Evolutionary conservation across 2,329 filamentous ascomycete species (phyloP), one percentile per base, ranked within the genome.

Genomic region (Alternaria incomplexa): DNA sequence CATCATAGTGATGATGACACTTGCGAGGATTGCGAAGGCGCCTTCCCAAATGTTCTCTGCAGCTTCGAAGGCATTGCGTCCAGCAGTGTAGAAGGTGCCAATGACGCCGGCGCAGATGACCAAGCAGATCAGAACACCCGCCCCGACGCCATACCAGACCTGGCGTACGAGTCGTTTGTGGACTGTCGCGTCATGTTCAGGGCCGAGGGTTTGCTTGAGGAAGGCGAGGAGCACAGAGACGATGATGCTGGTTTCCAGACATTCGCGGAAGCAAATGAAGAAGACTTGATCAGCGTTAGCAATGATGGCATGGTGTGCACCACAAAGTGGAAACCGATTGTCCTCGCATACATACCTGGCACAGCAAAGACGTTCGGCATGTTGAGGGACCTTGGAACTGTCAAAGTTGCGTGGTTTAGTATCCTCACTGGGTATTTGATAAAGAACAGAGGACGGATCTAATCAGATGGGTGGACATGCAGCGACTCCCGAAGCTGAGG

Each of bases 181-280:
- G 1, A 90, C 81, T 3, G 71, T 75, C 6, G 80, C 81, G 81
- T 93, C 89, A 62, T 85, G 81, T 58, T 89, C 84, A 10, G 89
- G 87, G 1, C 88, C 88, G 40, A 96, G 86, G 4, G 90, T 92
- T 78, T 96, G 91, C 79, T 95, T 96, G 62, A 96, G 83, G 77
- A 96, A 96, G 22, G 93, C 89, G 44, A 97, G 86, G 32, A 97
- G 84, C n/a, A 97, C 91, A 0, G 93, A 95, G 66, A 96, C 89
- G 71, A 97, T 92, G 75, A 97, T 93, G 73, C 87, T 90, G 1
- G 91, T 91, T 83, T 97, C 93, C 51, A 97, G 83, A 45, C 89
- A 89, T 82, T 97, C 93, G 75, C 93, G 89, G 78, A 97, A 96
- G 81, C 92, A 90, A 78, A 97, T 92, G 83, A 97, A 94, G 83